Percentiles rank a stretch among this genome's conserved stretches.
Evolutionary conservation across 495 filamentous ascomycete species (phyloP).

Genomic region (Hamigera avellanea): DNA sequence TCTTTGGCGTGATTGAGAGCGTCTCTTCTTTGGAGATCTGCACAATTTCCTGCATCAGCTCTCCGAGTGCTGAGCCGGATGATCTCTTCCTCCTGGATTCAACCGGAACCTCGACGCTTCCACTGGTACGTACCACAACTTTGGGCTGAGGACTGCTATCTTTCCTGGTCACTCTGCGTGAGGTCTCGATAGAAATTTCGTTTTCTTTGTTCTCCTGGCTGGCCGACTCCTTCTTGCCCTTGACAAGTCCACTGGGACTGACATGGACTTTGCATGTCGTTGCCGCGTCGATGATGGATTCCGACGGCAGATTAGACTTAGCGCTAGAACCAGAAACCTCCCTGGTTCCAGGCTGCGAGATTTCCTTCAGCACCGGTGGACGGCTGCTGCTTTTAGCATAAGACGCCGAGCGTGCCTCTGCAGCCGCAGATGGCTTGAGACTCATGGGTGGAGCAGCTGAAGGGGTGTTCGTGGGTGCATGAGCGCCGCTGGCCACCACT

Average conservation of each 20-base stretch:
- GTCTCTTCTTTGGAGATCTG: conserved; percentile 7
- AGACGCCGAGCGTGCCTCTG: conserved; percentile 21
- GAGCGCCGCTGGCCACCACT: conserved; percentile 15
- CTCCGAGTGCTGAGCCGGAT: conserved; percentile 6
- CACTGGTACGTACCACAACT: conserved; percentile 9
- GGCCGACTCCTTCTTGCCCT: conserved; percentile 29
- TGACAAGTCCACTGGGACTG: conserved; percentile 27
- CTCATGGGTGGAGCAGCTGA: conserved; percentile 14
- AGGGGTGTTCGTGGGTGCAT: conserved; percentile 32
- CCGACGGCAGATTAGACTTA: conserved; percentile 10
- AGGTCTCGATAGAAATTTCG: conserved; percentile 7
- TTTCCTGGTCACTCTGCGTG: conserved; percentile 7
- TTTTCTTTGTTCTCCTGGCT: conserved; percentile 14
- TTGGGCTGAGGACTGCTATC: conserved; percentile 8
- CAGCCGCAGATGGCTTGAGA: conserved; percentile 19
- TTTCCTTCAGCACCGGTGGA: conserved; percentile 11
- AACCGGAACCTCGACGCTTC: conserved; percentile 10
- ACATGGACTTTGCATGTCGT: conserved; percentile 12
- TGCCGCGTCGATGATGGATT: conserved; percentile 4
- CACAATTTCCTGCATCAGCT: conserved; percentile 8
- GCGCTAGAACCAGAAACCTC: conserved; percentile 23
- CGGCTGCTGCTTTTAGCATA: conserved; percentile 14
- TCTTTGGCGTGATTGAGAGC: conserved; percentile 6
- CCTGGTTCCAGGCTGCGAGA: conserved; percentile 16
- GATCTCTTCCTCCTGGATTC: conserved; percentile 10